Conservation (phyloP, 192 early-diverging fungal genomes). For the Entrophospora sp. region DNA sequence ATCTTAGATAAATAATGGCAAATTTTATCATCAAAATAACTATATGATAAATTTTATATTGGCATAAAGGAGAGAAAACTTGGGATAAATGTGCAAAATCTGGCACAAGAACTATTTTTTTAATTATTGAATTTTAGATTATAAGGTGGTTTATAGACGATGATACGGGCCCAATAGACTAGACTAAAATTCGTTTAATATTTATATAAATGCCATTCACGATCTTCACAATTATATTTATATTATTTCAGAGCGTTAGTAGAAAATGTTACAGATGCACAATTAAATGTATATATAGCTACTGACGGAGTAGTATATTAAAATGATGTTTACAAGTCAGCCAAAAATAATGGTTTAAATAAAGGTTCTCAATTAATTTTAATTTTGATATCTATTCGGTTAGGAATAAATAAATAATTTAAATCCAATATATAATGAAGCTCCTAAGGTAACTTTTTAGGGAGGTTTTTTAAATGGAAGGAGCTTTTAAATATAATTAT, state of each 20-base stretch:
- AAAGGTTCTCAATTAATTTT: conserved; percentile 56
- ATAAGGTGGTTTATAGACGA: conserved; percentile 79
- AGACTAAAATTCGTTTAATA: not conserved
- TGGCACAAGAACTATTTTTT: conserved; percentile 30
- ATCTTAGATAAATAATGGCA: not conserved
- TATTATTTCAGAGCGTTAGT: conserved; percentile 43
- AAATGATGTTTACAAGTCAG: conserved; percentile 52
- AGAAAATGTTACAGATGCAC: conserved; percentile 42
- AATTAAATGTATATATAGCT: conserved; percentile 65
- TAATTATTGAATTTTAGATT: conserved; percentile 34
- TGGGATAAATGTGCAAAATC: conserved; percentile 41
- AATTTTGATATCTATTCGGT: conserved; percentile 77
- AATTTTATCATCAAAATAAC: not conserved
- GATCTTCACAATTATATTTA: not conserved
- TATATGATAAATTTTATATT: not conserved
- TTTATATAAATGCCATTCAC: not conserved
- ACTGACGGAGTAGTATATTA: conserved; percentile 79
- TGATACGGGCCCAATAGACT: conserved; percentile 84
- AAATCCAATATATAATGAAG: conserved; percentile 77
- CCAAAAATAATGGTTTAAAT: conserved; percentile 28
- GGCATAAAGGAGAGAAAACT: conserved; percentile 19
- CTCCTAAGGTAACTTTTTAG: conserved; percentile 66
- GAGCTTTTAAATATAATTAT: too few relatives aligned
- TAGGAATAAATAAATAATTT: conserved; percentile 86
- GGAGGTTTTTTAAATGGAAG: too few relatives aligned